Evolutionary conservation across 306 rosid genomes (phyloP), one percentile per base, ranked within the genome.

Genomic region (Styphnolobium japonicum): DNA sequence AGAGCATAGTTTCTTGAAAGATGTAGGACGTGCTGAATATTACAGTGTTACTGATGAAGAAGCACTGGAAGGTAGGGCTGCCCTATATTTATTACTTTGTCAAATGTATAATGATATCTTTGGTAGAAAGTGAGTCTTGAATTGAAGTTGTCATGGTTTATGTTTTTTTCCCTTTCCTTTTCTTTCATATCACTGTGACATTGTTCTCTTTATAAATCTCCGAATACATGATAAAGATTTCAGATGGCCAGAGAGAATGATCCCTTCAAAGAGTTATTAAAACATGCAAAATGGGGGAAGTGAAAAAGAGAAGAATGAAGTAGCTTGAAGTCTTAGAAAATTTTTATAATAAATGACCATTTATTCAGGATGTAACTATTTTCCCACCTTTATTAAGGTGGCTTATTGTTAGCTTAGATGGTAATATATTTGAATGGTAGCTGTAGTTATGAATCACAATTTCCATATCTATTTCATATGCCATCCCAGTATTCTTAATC

Each of bases 1-100:
- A 3, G 98, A 95, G 89, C 98, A 95, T 60, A 95, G 98, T 78
- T 95, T 86, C 81, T 86, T 92, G 80, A 95, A 95, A 81, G 98
- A 95, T 73, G 3, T 51, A 8, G 85, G 89, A 1, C 98, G 98
- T 14, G 98, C 92, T 53, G 96, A 95, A 57, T 95, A 95, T 76
- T 76, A 87, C 73, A 77, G 93, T 56, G 80, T 95, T 76, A 91
- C 94, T 0, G 98, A 95, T 74, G 94, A 89, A 11, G 97, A 95
- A 88, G 98, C 98, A 61, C 82, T 95, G 52, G 97, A 92, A 83
- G 98, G 98, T 95, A 88, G 65, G 67, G 60, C 33, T 36, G 19
- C 57, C 51, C 51, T 49, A 10, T 45, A 66, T 3, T 55, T 67
- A 29, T 77, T 29, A 40, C 36, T 56, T 51, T 52, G 37, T 36